Base-by-base conservation (phyloP, 2,329 filamentous ascomycete species). In the Aspergillus sp. region DNA sequence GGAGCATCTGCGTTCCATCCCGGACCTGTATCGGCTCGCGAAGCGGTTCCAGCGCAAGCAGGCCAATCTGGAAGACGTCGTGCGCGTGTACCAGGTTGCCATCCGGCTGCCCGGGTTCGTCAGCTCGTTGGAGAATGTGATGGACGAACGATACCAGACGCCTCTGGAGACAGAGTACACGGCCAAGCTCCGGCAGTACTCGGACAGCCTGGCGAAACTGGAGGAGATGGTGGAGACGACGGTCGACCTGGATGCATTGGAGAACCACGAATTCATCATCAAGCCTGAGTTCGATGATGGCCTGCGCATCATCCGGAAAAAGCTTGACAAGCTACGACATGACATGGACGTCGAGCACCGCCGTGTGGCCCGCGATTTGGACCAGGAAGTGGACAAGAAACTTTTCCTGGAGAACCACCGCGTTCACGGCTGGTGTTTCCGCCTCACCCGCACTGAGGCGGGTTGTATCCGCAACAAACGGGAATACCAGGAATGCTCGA, bases 141-240 rank as follows among this genome's bases (percentile, higher is more conserved):
- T 97, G 83, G 94, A 98, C 60, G 93, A 97, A 65, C 75, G 85
- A 40, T 96, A 97, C 66, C 87, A 87, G 51, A 85, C 88, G 50
- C 86, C 89, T 0, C 76, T 98, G 0, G 90, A 97, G 53, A 78
- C 79, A 5, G 83, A 88, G 27, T 98, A 98, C 64, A 96, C 90
- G 0, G 78, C 79, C 28, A 94, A 94, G 63, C 73, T 98, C 35
- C 80, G 79, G 42, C 80, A 86, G 50, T 80, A 88, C 50, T 86
- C 83, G 4, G 82, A 88, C 59, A 87, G 83, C 59, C 77, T 98
- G 43, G 83, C 79, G 28, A 95, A 89, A 63, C 75, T 98, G 7
- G 87, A 91, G 61, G 93, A 98, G 64, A 96, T 98, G 88, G 93
- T 98, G 0, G 93, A 98, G 72, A 95, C 93, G 1, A 98, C 94